Base-by-base conservation (phyloP, 164 flowering plant genomes). In the Chimonanthus praecox region DNA sequence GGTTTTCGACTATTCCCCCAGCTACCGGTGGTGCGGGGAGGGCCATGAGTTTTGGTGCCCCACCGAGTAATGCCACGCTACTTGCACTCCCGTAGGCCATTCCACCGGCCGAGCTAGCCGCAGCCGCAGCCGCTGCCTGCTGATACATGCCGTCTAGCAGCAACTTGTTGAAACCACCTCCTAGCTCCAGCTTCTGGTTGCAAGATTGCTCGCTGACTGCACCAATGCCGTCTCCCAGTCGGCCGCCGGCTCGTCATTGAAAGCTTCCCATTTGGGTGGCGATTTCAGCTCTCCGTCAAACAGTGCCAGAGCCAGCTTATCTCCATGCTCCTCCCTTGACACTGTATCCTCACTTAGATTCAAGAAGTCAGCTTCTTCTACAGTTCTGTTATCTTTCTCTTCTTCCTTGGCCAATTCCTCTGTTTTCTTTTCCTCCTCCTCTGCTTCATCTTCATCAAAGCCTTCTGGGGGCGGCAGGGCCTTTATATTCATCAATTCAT, bases 171-270 rank as follows among this genome's bases (percentile, higher is more conserved):
- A 87, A 79, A 0, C 87, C 88, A 1, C 90, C 86, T 0, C 81
- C 87, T 7, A 83, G 81, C 0, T 70, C 6, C 1, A 77, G 9
- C 73, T 75, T 80, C 51, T 86, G 87, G 77, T 77, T 2, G 85
- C 71, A 47, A 86, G 73, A 20, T 77, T 73, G 67, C 84, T 86
- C 0, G 82, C 73, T 0, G 92, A 77, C 49, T 80, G 67, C 50
- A 86, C 89, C 66, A 88, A 74, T 11, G 86, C 84, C 8, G 87
- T 74, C 78, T 95, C 98, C 99, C 99, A 93, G 61, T 92, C 93
- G 1, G 80, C 78, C 2, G 85, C 84, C 33, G 33, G 33, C 4
- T 68, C 72, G 46, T 68, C 9, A 5, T 33, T 68, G 78, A 88
- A 88, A 0, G 94, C 88, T 72, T 85, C 87, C 97, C 97, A 89